Base-by-base conservation (phyloP, 495 filamentous ascomycete species). In the Penicillium canescens region DNA sequence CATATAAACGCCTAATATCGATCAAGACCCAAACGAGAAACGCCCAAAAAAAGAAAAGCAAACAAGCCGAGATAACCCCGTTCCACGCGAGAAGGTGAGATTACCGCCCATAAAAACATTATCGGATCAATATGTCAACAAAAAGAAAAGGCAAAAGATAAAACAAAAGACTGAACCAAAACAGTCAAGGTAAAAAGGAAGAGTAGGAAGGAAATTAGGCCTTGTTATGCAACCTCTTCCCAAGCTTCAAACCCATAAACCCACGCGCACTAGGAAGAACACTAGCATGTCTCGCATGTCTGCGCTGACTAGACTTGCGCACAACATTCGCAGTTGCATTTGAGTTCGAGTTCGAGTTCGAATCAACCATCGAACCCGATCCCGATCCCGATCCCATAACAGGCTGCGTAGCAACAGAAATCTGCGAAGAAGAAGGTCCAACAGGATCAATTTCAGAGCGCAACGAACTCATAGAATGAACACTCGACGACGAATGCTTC, bases 401-500 rank as follows among this genome's bases (percentile, higher is more conserved):
- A 4, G 49, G 49, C 9, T 51, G 49, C 2, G 49, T 42, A 14
- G 39, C 49, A 3, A 51, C 31, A 1, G 49, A 51, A 21, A 51
- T 23, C 49, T 51, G 49, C 39, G 49, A 51, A 2, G 48, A 42
- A 35, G 49, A 33, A 3, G 49, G 31, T 0, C 20, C 47, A 7
- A 34, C 28, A 7, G 38, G 37, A 77, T 92, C 50, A 74, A 94
- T 43, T 75, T 77, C 56, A 68, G 89, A 53, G 62, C 86, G 35
- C 9, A 81, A 62, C 9, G 78, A 81, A 21, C 72, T 93, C 14
- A 85, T 80, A 0, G 86, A 92, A 58, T 81, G 80, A 41, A 90
- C 88, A 78, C 85, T 93, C 14, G 86, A 89, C 0, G 85, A 80
- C 2, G 83, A 71, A 31, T 69, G 61, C 31, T 70, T 70, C 24